Conservation (phyloP, 2,329 filamentous ascomycete genomes). For the Gliomastix tumulicola region DNA sequence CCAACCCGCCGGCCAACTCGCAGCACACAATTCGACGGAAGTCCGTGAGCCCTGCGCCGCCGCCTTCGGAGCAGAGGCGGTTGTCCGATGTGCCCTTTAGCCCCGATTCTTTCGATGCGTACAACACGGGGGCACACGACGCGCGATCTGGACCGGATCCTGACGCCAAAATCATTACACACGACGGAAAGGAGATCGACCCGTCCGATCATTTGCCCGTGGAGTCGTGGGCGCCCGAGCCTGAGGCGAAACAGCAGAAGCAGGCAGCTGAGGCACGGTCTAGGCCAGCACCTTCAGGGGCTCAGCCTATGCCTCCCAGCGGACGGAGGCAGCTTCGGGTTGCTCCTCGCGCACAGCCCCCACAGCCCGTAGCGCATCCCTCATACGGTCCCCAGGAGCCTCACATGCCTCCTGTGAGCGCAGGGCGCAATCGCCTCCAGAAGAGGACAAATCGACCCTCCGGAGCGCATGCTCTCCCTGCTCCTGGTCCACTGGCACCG, state of each 20-base stretch:
- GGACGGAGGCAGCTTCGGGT: slow-evolving; percentile 46
- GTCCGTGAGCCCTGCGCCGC: slow-evolving; percentile 66
- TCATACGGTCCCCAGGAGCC: slow-evolving; percentile 7
- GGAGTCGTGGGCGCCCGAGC: slow-evolving; percentile 71
- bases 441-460: slow-evolving; percentile 50
- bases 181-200: slow-evolving; percentile 71
- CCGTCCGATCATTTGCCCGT: slow-evolving; percentile 75
- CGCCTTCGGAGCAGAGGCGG: slow-evolving; percentile 36
- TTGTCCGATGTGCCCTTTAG: slow-evolving; percentile 62
- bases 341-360: slow-evolving; percentile 40
- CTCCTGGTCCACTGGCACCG: slow-evolving; percentile 44
- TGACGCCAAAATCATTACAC: slow-evolving; percentile 65
- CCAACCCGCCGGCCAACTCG: slow-evolving; percentile 32
- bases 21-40: slow-evolving; percentile 58
- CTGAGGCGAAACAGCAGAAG: slow-evolving; percentile 41
- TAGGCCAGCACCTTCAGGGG: slow-evolving; percentile 42
- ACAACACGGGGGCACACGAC: slow-evolving; percentile 52
- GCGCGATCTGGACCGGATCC: slow-evolving; percentile 32
- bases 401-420: slow-evolving; percentile 22
- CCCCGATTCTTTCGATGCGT: slow-evolving; percentile 67
- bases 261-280: slow-evolving; percentile 22
- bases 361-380: slow-evolving; percentile 12
- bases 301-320: slow-evolving; percentile 42
- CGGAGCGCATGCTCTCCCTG: slow-evolving; percentile 24
- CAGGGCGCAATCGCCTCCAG: slow-evolving; percentile 53